Percentiles rank a stretch among this genome's conserved stretches.
These are phyloP conservation scores for Dalbergia oliveri DNA, from an alignment of 306 rosid genomes.

Conservation along the genomic window DNA sequence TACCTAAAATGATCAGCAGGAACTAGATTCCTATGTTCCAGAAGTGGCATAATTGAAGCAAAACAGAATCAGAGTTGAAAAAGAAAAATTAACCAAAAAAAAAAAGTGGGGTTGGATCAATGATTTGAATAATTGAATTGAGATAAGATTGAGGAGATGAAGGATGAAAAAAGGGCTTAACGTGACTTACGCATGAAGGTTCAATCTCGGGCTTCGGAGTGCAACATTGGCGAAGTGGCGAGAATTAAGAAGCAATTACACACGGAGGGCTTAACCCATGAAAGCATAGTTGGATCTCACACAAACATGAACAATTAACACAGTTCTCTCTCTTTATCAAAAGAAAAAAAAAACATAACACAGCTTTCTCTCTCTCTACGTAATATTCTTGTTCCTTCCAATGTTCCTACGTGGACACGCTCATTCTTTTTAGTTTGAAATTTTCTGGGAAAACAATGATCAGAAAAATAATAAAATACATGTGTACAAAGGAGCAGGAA, in stretches of 20 bases:
- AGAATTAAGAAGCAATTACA: constrained; percentile 61
- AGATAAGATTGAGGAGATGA: constrained; percentile 9
- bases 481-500: not conserved
- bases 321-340: not conserved
- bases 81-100: not conserved
- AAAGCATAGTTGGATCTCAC: constrained; percentile 48
- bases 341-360: not conserved
- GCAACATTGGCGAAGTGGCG: constrained; percentile 74
- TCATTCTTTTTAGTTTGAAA: constrained; percentile 27
- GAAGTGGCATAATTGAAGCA: constrained; percentile 25
- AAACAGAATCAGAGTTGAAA: constrained; percentile 42
- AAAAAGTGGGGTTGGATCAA: constrained; percentile 32
- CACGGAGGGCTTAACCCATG: constrained; percentile 34
- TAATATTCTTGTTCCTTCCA: constrained; percentile 18
- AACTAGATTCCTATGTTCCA: constrained; percentile 29
- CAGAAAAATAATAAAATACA: constrained; percentile 19
- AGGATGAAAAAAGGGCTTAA: constrained; percentile 32
- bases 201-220: constrained; percentile 55
- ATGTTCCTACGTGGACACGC: constrained; percentile 49
- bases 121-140: constrained; percentile 44
- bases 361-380: not conserved
- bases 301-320: not conserved
- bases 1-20: constrained; percentile 43
- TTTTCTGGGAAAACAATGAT: constrained; percentile 48
- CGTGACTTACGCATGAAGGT: constrained; percentile 57